A percentile compares a stretch with the other conserved stretches of the same genome.
Evolutionary conservation across 1,284 basidiomycete genomes (phyloP).

Genomic region (Chalciporus sp.): DNA sequence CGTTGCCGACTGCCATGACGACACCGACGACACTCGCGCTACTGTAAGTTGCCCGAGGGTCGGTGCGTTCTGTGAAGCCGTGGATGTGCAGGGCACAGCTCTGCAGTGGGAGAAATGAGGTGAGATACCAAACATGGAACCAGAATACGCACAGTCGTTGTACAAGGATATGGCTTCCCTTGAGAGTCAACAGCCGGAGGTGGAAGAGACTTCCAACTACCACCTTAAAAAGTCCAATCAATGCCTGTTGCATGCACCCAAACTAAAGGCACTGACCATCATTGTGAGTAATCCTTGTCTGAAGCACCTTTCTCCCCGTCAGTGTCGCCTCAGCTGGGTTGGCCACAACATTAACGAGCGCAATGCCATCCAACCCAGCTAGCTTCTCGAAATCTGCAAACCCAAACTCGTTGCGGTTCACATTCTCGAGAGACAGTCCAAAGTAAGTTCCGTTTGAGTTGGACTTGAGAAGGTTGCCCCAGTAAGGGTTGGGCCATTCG

Average conservation of each 20-base stretch:
- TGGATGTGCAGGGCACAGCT: slow-evolving; percentile 90
- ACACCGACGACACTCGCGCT: slow-evolving; percentile 91
- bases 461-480: slow-evolving; percentile 94
- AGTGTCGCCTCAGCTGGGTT: slow-evolving; percentile 81
- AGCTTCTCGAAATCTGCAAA: slow-evolving; percentile 99
- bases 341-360: slow-evolving; percentile 87
- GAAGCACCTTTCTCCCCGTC: slow-evolving; percentile 76
- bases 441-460: slow-evolving; percentile 99
- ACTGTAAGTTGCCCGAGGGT: slow-evolving; percentile 90
- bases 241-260: not conserved
- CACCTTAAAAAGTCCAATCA: slow-evolving; percentile 48
- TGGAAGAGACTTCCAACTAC: slow-evolving; percentile 82
- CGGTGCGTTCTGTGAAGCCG: slow-evolving; percentile 92
- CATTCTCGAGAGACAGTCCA: slow-evolving; percentile 81
- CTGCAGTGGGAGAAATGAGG: slow-evolving; percentile 40
- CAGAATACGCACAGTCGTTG: slow-evolving; percentile 55
- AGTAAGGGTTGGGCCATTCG: slow-evolving; percentile 70
- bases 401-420: slow-evolving; percentile 86
- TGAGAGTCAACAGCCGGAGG: slow-evolving; percentile 82
- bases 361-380: slow-evolving; percentile 94
- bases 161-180: slow-evolving; percentile 76
- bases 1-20: slow-evolving; percentile 97
- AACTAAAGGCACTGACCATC: slow-evolving; percentile 62
- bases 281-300: slow-evolving; percentile 93
- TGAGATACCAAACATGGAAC: not conserved